phyloP scores from a whole-genome alignment of 208 protist species.

The Trypanosomatidae sp. region DNA sequence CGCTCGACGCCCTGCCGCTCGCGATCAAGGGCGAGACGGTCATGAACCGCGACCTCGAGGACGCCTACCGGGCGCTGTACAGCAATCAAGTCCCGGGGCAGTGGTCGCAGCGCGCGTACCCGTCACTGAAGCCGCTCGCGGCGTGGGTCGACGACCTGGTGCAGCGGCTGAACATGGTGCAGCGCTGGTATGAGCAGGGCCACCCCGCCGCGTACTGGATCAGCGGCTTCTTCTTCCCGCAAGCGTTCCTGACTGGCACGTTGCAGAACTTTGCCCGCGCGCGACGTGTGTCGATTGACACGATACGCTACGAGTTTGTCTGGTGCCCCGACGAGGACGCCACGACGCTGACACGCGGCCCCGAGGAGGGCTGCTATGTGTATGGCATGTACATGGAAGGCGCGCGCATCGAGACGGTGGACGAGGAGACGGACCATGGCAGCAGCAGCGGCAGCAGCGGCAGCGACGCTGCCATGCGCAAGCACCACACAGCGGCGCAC shows the following conservation, averaged over 20 bases:
- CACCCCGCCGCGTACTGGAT: conserved; percentile 93
- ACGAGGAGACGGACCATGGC: conserved; percentile 5
- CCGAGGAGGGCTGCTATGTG: conserved; percentile 87
- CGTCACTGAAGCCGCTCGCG: conserved; percentile 89
- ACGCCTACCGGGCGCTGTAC: conserved; percentile 88
- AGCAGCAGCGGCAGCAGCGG: too few relatives aligned
- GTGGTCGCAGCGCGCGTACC: conserved; percentile 90
- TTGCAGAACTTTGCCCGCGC: conserved; percentile 93
- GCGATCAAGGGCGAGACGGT: conserved; percentile 96
- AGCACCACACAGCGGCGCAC: too few relatives aligned
- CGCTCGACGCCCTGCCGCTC: conserved; percentile 71
- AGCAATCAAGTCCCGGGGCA: conserved; percentile 92
- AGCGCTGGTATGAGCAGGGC: conserved; percentile 89
- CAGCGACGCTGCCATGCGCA: too few relatives aligned
- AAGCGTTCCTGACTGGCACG: conserved; percentile 90
- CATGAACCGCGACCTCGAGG: conserved; percentile 95
- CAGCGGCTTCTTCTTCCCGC: conserved; percentile 96
- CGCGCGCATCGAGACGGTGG: conserved; percentile 62
- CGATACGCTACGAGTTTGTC: conserved; percentile 88
- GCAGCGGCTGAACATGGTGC: conserved; percentile 87
- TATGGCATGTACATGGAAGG: conserved; percentile 94
- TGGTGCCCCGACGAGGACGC: conserved; percentile 42
- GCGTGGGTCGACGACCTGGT: conserved; percentile 92
- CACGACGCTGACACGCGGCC: conserved; percentile 18
- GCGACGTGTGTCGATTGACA: conserved; percentile 91